Base-by-base conservation (phyloP, 1,284 basidiomycete genomes). In the Cryptococcus sp. region DNA sequence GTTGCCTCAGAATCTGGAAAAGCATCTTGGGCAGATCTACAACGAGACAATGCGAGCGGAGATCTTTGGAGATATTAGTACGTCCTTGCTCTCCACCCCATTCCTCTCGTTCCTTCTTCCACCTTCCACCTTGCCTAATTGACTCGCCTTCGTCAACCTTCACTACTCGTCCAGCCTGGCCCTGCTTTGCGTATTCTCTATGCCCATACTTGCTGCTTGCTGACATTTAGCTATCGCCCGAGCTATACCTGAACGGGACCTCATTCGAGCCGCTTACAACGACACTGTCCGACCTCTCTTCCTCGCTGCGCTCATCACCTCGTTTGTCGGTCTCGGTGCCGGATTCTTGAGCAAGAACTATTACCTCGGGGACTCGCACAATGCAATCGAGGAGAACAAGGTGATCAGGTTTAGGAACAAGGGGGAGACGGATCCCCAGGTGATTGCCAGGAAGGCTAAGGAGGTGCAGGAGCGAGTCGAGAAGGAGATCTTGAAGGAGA, bases 251-350 rank as follows among this genome's bases (percentile, higher is more conserved):
- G 62, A 63, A 5, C 52, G 67, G 45, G 63, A 59, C 2, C 43
- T 60, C 24, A 60, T 70, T 35, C 60, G 57, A 21, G 19, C 28
- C 52, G 65, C 68, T 2, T 70, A 65, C 55, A 57, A 58, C 36
- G 60, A 65, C 28, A 53, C 63, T 6, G 46, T 62, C 9, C 48
- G 52, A 12, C 52, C 56, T 2, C 52, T 69, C 19, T 54, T 52
- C 42, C 55, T 66, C 38, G 60, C 56, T 7, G 62, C 57, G 4
- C 42, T 69, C 11, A 40, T 56, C 49, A 56, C 62, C 6, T 56
- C 57, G 4, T 52, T 60, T 35, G 39, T 61, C 24, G 53, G 64
- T 16, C 48, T 71, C 42, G 41, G 62, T 43, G 56, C 56, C 26
- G 62, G 57, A 37, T 45, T 57, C 40, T 57, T 60, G 43, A 54